Base-by-base conservation (phyloP, 2,329 filamentous ascomycete genomes). In the Colletotrichum spaethianum region DNA sequence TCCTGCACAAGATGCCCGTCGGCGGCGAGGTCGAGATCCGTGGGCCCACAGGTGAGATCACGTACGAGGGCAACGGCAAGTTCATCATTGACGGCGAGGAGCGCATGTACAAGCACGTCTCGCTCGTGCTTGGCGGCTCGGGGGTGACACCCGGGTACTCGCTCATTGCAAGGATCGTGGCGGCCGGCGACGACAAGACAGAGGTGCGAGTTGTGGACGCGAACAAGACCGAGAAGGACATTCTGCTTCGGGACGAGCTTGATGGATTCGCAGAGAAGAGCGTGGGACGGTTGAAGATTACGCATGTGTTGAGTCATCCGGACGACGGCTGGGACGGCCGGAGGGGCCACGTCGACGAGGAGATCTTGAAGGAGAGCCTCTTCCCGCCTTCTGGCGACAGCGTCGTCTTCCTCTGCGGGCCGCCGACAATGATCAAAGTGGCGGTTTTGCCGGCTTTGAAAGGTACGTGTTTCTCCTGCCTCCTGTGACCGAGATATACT, bases 131-230 rank as follows among this genome's bases (percentile, higher is more conserved):
- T 0, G 87, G 86, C 0, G 86, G 87, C 0, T 84, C 82, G 0
- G 87, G 87, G 0, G 82, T 89, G 16, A 89, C 87, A 0, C 86
- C 87, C 0, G 87, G 86, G 0, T 89, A 87, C 74, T 81, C 86
- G 4, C 79, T 89, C 2, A 82, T 89, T 33, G 83, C 82, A 1
- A 81, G 83, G 1, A 82, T 87, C 6, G 72, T 86, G 20, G 52
- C 55, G 11, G 76, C 74, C 0, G 53, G 76, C 2, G 77, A 76
- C 7, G 83, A 86, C 42, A 70, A 77, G 61, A 84, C 82, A 0
- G 71, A 84, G 55, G 77, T 87, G 8, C 75, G 80, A 3, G 81
- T 86, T 0, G 77, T 88, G 2, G 84, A 88, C 72, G 86, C 84
- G 1, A 88, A 88, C 66, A 85, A 85, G 72, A 79, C 77, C 3